Evolutionary conservation across 2,329 filamentous ascomycete genomes (phyloP).

Genomic region (Trichophyton mentagrophytes): DNA sequence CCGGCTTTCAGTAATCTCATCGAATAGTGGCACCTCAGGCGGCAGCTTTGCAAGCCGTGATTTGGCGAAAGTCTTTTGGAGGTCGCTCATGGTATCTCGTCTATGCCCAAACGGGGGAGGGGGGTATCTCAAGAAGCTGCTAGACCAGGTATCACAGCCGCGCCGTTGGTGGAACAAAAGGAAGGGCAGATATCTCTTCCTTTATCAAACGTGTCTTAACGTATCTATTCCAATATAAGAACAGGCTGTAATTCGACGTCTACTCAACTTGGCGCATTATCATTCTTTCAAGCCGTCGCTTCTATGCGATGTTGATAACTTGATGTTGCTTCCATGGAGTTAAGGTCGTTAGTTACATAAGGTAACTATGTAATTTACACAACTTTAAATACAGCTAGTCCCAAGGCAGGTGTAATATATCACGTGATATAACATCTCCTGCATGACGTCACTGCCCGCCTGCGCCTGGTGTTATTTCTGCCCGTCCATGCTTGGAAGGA

Average conservation of each 20-base stretch:
- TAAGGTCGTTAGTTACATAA: no score
- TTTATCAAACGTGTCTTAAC: neutral
- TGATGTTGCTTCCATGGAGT: neutral
- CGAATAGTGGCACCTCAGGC: conserved; percentile 40
- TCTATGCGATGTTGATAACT: neutral
- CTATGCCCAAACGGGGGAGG: neutral
- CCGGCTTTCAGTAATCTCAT: conserved; percentile 27
- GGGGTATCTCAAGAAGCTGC: neutral
- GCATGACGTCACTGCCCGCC: neutral
- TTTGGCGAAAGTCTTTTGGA: conserved; percentile 68
- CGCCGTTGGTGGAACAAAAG: neutral
- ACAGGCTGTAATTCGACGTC: neutral
- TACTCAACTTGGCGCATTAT: neutral
- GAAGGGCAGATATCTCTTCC: neutral
- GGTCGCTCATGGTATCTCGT: conserved; percentile 53
- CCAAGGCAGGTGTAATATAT: neutral
- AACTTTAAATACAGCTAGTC: neutral
- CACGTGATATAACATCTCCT: neutral
- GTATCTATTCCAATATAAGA: neutral
- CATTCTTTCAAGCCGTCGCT: neutral
- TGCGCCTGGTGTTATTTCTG: neutral
- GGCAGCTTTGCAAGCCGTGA: conserved; percentile 54
- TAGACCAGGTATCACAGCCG: neutral
- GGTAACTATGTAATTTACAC: neutral
- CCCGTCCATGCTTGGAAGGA: neutral